Conservation (phyloP, 129 eudicot species). For the Tanacetum coccineum region DNA sequence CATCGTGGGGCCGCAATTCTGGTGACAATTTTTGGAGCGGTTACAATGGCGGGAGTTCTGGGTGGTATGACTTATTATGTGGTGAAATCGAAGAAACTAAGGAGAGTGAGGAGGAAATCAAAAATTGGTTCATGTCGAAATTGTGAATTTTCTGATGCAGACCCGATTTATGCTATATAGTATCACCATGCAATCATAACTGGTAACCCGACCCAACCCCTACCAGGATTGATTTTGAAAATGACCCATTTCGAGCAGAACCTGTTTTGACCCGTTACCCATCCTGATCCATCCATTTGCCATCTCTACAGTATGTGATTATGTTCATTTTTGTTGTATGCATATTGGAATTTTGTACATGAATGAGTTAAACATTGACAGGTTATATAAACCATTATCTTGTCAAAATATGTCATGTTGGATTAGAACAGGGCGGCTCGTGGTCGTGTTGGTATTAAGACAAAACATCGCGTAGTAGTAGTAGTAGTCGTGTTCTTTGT, state of each 20-base stretch:
- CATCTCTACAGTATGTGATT: not conserved
- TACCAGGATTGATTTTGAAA: too few relatives aligned
- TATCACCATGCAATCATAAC: too few relatives aligned
- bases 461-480: not conserved
- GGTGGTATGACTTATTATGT: slow-evolving; percentile 71
- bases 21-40: slow-evolving; percentile 57
- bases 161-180: slow-evolving; percentile 58
- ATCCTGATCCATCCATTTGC: too few relatives aligned
- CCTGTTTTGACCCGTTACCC: too few relatives aligned
- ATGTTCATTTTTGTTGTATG: not conserved
- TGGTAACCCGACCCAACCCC: too few relatives aligned
- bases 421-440: too few relatives aligned
- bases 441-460: not conserved
- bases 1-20: slow-evolving; percentile 56
- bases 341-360: not conserved
- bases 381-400: too few relatives aligned
- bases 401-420: too few relatives aligned
- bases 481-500: not conserved
- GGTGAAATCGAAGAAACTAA: slow-evolving; percentile 48
- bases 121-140: slow-evolving; percentile 35
- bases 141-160: slow-evolving; percentile 49
- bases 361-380: too few relatives aligned
- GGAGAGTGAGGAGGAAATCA: slow-evolving; percentile 55
- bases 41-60: slow-evolving; percentile 63
- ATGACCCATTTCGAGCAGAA: too few relatives aligned